Percentiles rank a stretch among this genome's conserved stretches.
phyloP scores from a whole-genome alignment of 163 green algal genomes.

The Coccomyxa subellipsoidea region DNA sequence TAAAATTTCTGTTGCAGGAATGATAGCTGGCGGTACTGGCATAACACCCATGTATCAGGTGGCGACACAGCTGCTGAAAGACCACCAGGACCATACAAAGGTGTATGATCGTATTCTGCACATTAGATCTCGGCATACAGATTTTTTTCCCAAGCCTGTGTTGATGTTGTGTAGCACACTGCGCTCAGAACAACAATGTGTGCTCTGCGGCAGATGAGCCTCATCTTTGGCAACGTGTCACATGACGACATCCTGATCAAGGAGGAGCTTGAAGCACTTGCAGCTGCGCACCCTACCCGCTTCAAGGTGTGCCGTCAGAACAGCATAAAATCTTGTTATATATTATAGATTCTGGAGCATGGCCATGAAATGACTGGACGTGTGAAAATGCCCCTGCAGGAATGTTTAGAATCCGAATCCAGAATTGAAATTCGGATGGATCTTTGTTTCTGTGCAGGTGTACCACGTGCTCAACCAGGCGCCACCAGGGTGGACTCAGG shows the following conservation, averaged over 20 bases:
- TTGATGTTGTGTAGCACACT: too few relatives aligned
- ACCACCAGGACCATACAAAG: constrained; percentile 66
- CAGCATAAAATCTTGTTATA: not conserved
- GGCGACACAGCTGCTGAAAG: constrained; percentile 71
- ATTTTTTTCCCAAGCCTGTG: too few relatives aligned
- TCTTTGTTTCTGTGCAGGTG: constrained; percentile 42
- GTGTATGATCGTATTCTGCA: too few relatives aligned
- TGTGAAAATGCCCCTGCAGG: not conserved
- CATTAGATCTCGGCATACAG: too few relatives aligned
- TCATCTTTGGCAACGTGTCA: constrained; percentile 89
- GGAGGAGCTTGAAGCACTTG: constrained; percentile 68
- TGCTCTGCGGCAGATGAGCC: constrained; percentile 22
- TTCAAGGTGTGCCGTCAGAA: constrained; percentile 24
- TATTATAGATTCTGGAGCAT: too few relatives aligned
- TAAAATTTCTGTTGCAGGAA: constrained; percentile 45
- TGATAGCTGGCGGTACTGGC: constrained; percentile 90
- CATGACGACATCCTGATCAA: constrained; percentile 91
- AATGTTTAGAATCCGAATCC: too few relatives aligned
- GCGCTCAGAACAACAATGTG: constrained; percentile 12
- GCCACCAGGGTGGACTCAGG: constrained; percentile 64
- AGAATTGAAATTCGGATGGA: too few relatives aligned
- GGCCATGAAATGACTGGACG: not conserved
- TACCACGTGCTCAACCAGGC: constrained; percentile 81
- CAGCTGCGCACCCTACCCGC: constrained; percentile 37
- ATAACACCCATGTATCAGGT: constrained; percentile 97